Evolutionary conservation across 2,329 filamentous ascomycete species (phyloP).

Genomic region (Epichloe aotearoae): DNA sequence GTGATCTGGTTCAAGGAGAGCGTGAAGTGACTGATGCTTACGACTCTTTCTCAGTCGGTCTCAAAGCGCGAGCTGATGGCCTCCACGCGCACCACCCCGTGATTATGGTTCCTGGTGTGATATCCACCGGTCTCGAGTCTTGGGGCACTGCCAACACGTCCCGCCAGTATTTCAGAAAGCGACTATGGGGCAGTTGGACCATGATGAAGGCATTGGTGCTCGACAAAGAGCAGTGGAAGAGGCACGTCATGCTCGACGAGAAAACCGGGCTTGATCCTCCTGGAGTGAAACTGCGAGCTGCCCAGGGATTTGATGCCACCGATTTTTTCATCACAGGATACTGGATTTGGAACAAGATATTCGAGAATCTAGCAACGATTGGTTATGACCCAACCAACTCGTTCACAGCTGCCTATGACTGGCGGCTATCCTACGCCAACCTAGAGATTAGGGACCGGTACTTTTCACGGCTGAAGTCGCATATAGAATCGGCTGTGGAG

Average conservation of each 20-base stretch:
- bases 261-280: conserved; percentile 82
- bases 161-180: conserved; percentile 82
- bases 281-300: conserved; percentile 76
- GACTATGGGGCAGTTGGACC: conserved; percentile 94
- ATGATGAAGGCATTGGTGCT: conserved; percentile 95
- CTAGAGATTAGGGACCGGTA: conserved; percentile 86
- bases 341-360: conserved; percentile 99
- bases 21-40: conserved; percentile 72
- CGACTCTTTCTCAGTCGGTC: conserved; percentile 84
- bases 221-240: conserved; percentile 91
- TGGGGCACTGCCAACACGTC: conserved; percentile 86
- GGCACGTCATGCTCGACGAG: conserved; percentile 93
- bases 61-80: conserved; percentile 71
- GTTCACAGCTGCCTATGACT: conserved; percentile 68
- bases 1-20: conserved; percentile 75
- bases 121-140: conserved; percentile 90
- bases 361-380: conserved; percentile 90
- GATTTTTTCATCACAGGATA: conserved; percentile 94
- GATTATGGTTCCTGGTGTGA: conserved; percentile 95
- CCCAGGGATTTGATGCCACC: conserved; percentile 92
- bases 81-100: conserved; percentile 73
- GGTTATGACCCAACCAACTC: conserved; percentile 82
- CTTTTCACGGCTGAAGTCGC: conserved; percentile 77
- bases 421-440: conserved; percentile 82
- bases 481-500: conserved; percentile 74